Evolutionary conservation across 192 early-diverging fungal genomes (phyloP), one percentile per base, ranked within the genome.

Genomic region (Backusella liffmaniae): DNA sequence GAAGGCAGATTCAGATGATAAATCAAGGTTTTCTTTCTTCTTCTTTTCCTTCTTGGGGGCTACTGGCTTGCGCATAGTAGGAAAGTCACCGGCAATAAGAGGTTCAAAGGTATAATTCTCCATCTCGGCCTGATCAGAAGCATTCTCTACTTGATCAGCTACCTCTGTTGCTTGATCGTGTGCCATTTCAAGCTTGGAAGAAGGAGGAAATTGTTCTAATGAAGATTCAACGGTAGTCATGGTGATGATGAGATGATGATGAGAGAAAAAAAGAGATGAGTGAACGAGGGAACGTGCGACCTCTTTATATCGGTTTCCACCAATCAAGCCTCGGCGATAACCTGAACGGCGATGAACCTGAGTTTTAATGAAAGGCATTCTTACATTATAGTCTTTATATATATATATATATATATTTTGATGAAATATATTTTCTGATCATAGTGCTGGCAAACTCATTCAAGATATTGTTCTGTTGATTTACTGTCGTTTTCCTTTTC

Each of bases 1-100:
- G 80, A 97, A 96, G 72, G 92, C 87, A 23, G 90, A 90, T 74
- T 88, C 88, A 26, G 85, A 89, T 46, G 80, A 72, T 26, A 92
- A 78, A 77, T 92, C 91, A 13, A 88, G 77, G 3, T 62, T 62
- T 13, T 62, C 56, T 3, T 62, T 62, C 56, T 42, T 65, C 41
- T 76, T 76, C 29, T 53, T 68, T 46, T 74, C 65, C 5, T 65
- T 56, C 15, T 46, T 76, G 8, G 56, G 56, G 4, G 66, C n/a
- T 10, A 44, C 53, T 16, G 73, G 66, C 26, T 77, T 62, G 18
- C 72, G 72, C 41, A 77, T 73, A 39, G 74, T 67, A 44, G 74
- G 73, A 49, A 70, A 75, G 23, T 77, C 75, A 65, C 70, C 80
- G 49, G 75, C 76, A 69, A 77, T 74, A 29, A 74, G 53, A 32